These are phyloP conservation scores for Claviceps pusilla DNA, from an alignment of 2,329 filamentous ascomycete genomes.

Conservation along the genomic window DNA sequence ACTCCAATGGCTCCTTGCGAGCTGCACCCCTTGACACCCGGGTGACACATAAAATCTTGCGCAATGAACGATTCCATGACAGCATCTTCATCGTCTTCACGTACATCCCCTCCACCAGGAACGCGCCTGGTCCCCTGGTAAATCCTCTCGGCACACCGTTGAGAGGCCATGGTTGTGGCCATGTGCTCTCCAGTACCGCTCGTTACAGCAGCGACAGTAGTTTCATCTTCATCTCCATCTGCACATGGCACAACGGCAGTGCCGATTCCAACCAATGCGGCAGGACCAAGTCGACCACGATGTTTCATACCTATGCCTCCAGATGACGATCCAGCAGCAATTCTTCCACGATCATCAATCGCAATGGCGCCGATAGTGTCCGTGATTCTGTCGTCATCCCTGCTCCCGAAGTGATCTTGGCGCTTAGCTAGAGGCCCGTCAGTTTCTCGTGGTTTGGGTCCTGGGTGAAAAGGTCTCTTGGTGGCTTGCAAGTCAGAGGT, in stretches of 20 bases:
- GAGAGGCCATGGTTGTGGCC: slow-evolving; percentile 84
- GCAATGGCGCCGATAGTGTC: slow-evolving; percentile 96
- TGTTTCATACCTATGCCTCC: slow-evolving; percentile 99
- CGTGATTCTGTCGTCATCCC: slow-evolving; percentile 50
- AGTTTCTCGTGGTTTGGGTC: slow-evolving; percentile 2
- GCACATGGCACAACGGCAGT: slow-evolving; percentile 75
- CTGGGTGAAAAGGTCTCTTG: slow-evolving; percentile 18
- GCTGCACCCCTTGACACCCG: slow-evolving; percentile 64
- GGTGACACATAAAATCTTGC: slow-evolving; percentile 86
- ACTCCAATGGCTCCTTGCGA: slow-evolving; percentile 83
- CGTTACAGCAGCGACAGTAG: slow-evolving; percentile 68
- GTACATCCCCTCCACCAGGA: slow-evolving; percentile 44
- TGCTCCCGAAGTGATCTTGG: slow-evolving; percentile 12
- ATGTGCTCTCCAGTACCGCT: slow-evolving; percentile 97
- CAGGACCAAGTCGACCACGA: slow-evolving; percentile 76
- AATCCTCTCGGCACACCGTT: slow-evolving; percentile 70
- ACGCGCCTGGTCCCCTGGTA: slow-evolving; percentile 54
- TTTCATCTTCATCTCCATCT: slow-evolving; percentile 50
- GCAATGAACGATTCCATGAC: slow-evolving; percentile 62
- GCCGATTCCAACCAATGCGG: slow-evolving; percentile 81
- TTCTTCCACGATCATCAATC: slow-evolving; percentile 69
- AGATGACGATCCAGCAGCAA: slow-evolving; percentile 89
- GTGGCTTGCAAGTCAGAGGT: slow-evolving; percentile 10
- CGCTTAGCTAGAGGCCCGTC: slow-evolving; percentile 2
- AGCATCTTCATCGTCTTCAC: slow-evolving; percentile 62